phyloP scores from a whole-genome alignment of 768 basidiomycete genomes.

The Hygrophorus pudorinus region DNA sequence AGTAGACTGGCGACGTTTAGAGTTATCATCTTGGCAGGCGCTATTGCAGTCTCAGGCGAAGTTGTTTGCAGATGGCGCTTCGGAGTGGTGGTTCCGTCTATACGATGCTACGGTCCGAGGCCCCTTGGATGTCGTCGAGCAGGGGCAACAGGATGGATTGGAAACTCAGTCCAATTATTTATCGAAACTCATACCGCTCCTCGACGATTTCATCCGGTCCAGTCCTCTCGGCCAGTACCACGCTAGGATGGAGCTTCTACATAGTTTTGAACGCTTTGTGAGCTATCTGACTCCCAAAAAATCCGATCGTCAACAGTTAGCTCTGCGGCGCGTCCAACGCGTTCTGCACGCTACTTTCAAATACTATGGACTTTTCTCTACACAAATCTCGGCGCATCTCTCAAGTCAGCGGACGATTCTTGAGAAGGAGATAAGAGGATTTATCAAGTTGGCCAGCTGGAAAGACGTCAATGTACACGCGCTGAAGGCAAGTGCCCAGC shows the following conservation, averaged over 20 bases:
- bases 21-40: constrained; percentile 78
- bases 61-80: constrained; percentile 37
- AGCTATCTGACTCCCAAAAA: constrained; percentile 24
- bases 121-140: constrained; percentile 35
- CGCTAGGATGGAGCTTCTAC: constrained; percentile 55
- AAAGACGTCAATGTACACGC: constrained; percentile 95
- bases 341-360: constrained; percentile 51
- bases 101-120: constrained; percentile 74
- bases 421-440: constrained; percentile 73
- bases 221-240: constrained; percentile 82
- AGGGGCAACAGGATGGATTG: constrained; percentile 21
- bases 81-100: constrained; percentile 85
- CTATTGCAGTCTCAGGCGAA: constrained; percentile 65
- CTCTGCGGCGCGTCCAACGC: constrained; percentile 40
- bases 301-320: constrained; percentile 15
- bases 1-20: constrained; percentile 84
- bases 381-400: constrained; percentile 38
- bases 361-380: constrained; percentile 56
- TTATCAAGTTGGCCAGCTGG: constrained; percentile 97
- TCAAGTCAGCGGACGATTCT: constrained; percentile 43
- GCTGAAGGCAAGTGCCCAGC: constrained; percentile 81
- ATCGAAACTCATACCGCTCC: constrained; percentile 55
- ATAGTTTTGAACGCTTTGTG: constrained; percentile 53
- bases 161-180: constrained; percentile 43
- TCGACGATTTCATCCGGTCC: constrained; percentile 68